phyloP scores from a whole-genome alignment of 2,329 filamentous ascomycete genomes.

The Corynespora cassiicola region DNA sequence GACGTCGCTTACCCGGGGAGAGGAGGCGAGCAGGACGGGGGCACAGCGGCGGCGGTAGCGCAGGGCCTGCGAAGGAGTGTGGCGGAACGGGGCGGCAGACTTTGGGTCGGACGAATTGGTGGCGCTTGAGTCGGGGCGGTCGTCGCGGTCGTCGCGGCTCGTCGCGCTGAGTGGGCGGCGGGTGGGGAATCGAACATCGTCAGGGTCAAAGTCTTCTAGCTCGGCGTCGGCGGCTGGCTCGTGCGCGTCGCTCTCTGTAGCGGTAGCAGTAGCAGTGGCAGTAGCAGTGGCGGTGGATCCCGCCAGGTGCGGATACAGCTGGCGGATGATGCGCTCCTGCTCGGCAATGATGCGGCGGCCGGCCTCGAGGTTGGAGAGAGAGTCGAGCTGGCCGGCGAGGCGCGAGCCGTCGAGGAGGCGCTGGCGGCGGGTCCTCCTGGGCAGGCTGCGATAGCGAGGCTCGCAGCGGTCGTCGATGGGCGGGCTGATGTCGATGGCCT shows the following conservation, averaged over 20 bases:
- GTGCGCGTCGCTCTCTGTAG: too few relatives aligned
- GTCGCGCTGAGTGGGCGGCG: constrained; percentile 18
- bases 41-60: constrained; percentile 57
- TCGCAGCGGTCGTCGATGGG: constrained; percentile 71
- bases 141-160: constrained; percentile 25
- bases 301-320: constrained; percentile 54
- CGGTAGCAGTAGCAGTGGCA: constrained; percentile 5
- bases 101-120: constrained; percentile 37
- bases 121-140: constrained; percentile 20
- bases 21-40: constrained; percentile 51
- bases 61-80: constrained; percentile 43
- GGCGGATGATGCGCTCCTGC: constrained; percentile 56
- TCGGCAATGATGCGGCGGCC: constrained; percentile 52
- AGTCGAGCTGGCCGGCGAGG: constrained; percentile 40
- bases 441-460: constrained; percentile 54
- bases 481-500: constrained; percentile 74
- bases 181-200: constrained; percentile 45
- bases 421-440: constrained; percentile 49
- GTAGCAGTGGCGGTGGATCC: constrained; percentile 13
- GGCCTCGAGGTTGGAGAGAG: constrained; percentile 33
- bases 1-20: constrained; percentile 54
- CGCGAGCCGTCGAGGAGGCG: constrained; percentile 40
- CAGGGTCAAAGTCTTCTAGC: constrained; percentile 45
- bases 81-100: constrained; percentile 34
- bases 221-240: constrained; percentile 33